phyloP scores from a whole-genome alignment of 2,329 filamentous ascomycete species.

The Paracoccidioides brasiliensis region DNA sequence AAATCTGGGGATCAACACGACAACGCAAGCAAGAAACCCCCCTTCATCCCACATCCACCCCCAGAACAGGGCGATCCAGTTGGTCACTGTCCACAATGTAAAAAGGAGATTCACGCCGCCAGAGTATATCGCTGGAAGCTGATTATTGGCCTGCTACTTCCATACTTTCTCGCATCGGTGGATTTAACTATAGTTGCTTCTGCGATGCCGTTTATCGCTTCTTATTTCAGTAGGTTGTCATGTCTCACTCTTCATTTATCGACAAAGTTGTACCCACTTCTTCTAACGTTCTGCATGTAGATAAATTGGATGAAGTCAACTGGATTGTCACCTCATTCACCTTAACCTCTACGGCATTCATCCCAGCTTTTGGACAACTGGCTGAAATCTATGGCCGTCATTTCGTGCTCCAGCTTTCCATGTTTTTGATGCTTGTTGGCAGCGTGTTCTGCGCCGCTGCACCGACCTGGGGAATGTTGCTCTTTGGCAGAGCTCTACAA shows the following conservation, averaged over 20 bases:
- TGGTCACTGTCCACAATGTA: conserved; percentile 14
- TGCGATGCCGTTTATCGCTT: conserved; percentile 49
- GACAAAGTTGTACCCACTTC: not conserved
- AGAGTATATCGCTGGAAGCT: conserved; percentile 46
- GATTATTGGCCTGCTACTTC: conserved; percentile 45
- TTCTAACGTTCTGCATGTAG: conserved; percentile 17
- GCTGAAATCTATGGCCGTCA: conserved; percentile 54
- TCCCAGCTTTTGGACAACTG: conserved; percentile 52
- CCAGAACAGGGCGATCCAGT: not conserved
- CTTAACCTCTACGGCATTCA: conserved; percentile 52
- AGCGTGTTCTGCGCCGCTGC: conserved; percentile 49
- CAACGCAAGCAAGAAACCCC: not conserved
- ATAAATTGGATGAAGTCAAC: conserved; percentile 46
- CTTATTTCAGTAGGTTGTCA: conserved; percentile 43
- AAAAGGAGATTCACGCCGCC: conserved; percentile 21
- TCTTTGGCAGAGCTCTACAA: conserved; percentile 51
- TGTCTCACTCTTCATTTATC: not conserved
- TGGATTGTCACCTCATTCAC: conserved; percentile 61
- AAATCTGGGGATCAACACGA: conserved; percentile 1
- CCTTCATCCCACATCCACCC: not conserved
- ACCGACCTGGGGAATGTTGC: conserved; percentile 43
- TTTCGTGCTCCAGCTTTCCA: conserved; percentile 42
- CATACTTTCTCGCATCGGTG: conserved; percentile 49
- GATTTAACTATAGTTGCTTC: conserved; percentile 53
- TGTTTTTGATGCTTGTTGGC: conserved; percentile 46